Evolutionary conservation across 495 filamentous ascomycete species (phyloP), one percentile per base, ranked within the genome.

Genomic region (Podospora pseudopauciseta): DNA sequence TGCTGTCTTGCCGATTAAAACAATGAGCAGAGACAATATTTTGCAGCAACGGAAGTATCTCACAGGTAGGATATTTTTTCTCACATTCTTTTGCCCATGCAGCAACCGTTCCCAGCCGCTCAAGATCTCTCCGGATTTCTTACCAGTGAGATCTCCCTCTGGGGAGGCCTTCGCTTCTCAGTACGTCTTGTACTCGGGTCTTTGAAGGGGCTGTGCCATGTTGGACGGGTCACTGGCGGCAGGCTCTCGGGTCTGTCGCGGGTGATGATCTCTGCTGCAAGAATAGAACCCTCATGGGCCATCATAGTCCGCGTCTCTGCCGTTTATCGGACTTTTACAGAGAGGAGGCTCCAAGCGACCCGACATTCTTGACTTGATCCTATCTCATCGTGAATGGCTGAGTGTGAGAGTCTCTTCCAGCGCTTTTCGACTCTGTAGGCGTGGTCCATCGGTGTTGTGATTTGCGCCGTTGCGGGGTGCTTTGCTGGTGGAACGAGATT

Each of bases 221-320:
- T 68, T 73, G 73, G 68, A 74, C 67, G 49, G 68, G 61, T 58
- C 23, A 20, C 5, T 19, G 55, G 55, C 23, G 6, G 55, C 55
- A 20, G 55, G 13, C n/a, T 58, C 55, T 58, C 27, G 59, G 59
- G 19, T 61, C 59, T 32, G 20, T 61, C 0, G 16, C 27, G 11
- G 28, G 23, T 61, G 19, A 28, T 18, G 59, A 23, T 5, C 28
- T 66, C 30, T 66, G 76, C 74, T 84, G 82, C 82, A 74, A 85
- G 75, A 85, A 30, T 66, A 74, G 81, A 68, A 15, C 20, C 28
- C 49, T 69, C 34, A 55, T 66, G 83, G 82, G 76, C 82, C 81
- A 79, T 85, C 83, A 85, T 85, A 85, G 83, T 85, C 83, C 83
- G 71, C 77, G 79, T 75, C 80, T 77, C 76, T 63, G 60, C 76